Evolutionary conservation across 805 yeast genomes (phyloP).

Genomic region (Myxozyma nipponensis): DNA sequence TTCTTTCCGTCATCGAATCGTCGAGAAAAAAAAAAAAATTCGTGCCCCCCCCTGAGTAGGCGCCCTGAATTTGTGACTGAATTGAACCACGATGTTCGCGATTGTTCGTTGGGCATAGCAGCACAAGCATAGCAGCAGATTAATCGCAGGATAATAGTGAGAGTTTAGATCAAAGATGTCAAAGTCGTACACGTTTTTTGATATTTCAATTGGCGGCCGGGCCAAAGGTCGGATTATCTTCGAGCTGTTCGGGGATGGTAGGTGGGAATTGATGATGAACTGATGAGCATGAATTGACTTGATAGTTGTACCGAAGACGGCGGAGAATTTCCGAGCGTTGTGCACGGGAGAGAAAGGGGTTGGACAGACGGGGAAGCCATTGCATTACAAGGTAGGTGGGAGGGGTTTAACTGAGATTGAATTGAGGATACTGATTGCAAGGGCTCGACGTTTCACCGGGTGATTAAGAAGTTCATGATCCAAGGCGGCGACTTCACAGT

Average conservation of each 20-base stretch:
- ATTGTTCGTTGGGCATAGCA: no score
- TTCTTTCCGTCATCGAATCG: no score
- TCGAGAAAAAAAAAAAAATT: no score
- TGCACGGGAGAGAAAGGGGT: conserved; percentile 85
- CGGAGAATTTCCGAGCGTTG: conserved; percentile 79
- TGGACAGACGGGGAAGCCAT: conserved; percentile 58
- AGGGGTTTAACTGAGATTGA: not conserved
- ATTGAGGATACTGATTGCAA: conserved; percentile 32
- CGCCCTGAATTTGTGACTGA: no score
- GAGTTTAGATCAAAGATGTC: no score
- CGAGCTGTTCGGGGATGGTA: conserved; percentile 47
- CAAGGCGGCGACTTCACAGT: conserved; percentile 84
- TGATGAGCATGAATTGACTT: conserved; percentile 78
- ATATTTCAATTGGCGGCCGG: conserved; percentile 67
- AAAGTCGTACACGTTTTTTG: conserved; percentile 72
- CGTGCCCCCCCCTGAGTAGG: no score
- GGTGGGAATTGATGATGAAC: not conserved
- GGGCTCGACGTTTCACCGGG: conserved; percentile 85
- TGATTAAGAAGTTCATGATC: conserved; percentile 76
- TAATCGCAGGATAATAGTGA: no score
- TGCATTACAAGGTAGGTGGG: conserved; percentile 45
- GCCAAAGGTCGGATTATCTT: conserved; percentile 73
- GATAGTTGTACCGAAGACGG: conserved; percentile 87
- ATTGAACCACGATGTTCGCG: no score
- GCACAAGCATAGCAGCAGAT: no score